Evolutionary conservation across 768 basidiomycete genomes (phyloP).

Genomic region (Clitopilus passeckerianus): DNA sequence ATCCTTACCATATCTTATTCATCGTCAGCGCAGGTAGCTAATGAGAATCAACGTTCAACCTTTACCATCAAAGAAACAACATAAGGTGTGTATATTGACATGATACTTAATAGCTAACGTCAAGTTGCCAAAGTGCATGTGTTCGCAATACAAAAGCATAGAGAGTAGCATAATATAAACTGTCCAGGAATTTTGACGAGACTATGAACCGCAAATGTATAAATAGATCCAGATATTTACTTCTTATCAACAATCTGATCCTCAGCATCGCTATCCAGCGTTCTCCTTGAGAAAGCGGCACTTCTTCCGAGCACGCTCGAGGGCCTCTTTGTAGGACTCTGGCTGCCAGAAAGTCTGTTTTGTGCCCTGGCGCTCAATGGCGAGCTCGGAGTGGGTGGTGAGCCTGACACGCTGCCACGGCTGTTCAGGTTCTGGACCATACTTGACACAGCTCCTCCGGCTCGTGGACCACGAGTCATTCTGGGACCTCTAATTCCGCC

Average conservation of each 20-base stretch:
- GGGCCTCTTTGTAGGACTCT: slow-evolving; percentile 35
- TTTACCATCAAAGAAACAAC: not conserved
- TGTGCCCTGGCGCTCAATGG: slow-evolving; percentile 29
- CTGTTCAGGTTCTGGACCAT: slow-evolving; percentile 56
- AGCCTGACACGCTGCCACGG: slow-evolving; percentile 8
- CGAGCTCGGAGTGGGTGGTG: slow-evolving; percentile 22
- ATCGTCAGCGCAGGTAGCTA: too few relatives aligned
- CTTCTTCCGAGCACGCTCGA: slow-evolving; percentile 46
- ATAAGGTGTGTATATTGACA: not conserved
- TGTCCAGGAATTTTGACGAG: not conserved
- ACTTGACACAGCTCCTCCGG: slow-evolving; percentile 42
- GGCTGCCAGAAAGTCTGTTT: slow-evolving; percentile 41
- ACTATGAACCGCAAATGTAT: not conserved
- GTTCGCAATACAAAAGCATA: not conserved
- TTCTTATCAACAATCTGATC: slow-evolving; percentile 53
- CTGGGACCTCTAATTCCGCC: slow-evolving; percentile 44
- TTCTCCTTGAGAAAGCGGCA: slow-evolving; percentile 60
- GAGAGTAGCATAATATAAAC: not conserved
- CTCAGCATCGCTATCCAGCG: slow-evolving; percentile 82
- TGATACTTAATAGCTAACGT: not conserved
- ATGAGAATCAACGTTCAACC: not conserved
- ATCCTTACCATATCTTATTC: not conserved
- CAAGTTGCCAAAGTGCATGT: not conserved
- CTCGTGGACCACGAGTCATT: slow-evolving; percentile 41
- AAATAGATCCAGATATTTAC: not conserved